Percentiles rank a stretch among this genome's conserved stretches.
phyloP scores from a whole-genome alignment of 768 basidiomycete species.

The Rhodotorula babjevae region DNA sequence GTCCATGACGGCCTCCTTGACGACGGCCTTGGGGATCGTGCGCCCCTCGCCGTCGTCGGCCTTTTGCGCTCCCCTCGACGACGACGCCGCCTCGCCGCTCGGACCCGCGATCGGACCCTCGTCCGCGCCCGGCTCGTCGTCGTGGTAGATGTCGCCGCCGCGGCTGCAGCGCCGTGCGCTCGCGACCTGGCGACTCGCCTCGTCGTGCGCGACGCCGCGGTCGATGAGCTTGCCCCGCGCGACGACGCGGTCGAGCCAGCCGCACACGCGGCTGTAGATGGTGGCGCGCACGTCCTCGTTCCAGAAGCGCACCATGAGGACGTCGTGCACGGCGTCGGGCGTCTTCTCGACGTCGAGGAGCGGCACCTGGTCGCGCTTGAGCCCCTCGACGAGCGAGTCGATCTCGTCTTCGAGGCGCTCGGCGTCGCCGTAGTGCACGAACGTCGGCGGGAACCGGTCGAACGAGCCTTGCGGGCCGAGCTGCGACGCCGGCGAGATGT shows the following conservation, averaged over 20 bases:
- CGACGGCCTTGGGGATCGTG: neutral
- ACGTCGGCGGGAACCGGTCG: constrained; percentile 23
- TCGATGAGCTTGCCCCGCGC: neutral
- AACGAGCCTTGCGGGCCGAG: constrained; percentile 29
- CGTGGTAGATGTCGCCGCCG: neutral
- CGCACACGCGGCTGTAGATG: constrained; percentile 15
- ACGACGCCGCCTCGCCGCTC: neutral
- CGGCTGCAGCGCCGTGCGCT: neutral
- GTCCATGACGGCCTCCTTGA: neutral
- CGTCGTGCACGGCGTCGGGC: constrained; percentile 30
- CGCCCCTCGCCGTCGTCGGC: neutral
- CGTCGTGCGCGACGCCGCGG: neutral
- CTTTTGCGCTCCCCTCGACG: neutral
- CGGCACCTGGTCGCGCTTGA: constrained; percentile 17
- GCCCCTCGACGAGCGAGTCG: constrained; percentile 21
- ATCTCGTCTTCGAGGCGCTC: constrained; percentile 35
- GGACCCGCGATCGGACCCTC: neutral
- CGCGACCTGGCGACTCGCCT: neutral
- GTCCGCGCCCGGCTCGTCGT: neutral
- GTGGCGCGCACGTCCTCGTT: constrained; percentile 16
- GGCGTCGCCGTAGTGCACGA: constrained; percentile 36
- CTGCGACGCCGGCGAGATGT: constrained; percentile 34
- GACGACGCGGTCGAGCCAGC: constrained; percentile 19
- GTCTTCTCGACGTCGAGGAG: constrained; percentile 27
- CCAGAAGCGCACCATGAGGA: constrained; percentile 34